Evolutionary conservation across 495 filamentous ascomycete genomes (phyloP).

Genomic region (Penicillium macrosclerotiorum): DNA sequence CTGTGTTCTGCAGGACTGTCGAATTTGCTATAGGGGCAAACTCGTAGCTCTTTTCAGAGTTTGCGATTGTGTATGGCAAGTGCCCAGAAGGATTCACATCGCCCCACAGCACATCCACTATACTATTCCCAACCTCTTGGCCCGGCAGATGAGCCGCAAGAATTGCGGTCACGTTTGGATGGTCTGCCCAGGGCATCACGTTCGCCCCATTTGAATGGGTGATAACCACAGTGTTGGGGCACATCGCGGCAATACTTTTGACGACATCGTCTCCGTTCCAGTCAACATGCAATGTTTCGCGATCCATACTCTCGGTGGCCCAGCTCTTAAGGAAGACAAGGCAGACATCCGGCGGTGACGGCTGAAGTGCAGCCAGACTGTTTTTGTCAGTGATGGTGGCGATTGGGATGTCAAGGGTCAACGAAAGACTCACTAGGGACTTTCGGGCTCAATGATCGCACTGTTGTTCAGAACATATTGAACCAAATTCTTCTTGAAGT

Average conservation of each 20-base stretch:
- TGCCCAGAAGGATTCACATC: slow-evolving; percentile 58
- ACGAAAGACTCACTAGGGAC: too few relatives aligned
- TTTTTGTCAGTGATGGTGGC: too few relatives aligned
- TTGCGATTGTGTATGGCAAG: slow-evolving; percentile 73
- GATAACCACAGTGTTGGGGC: slow-evolving; percentile 62
- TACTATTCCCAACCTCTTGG: slow-evolving; percentile 55
- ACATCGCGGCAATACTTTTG: slow-evolving; percentile 51
- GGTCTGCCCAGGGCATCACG: slow-evolving; percentile 56
- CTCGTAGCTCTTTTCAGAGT: slow-evolving; percentile 54
- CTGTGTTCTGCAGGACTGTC: too few relatives aligned
- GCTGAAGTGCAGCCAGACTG: too few relatives aligned
- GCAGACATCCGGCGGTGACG: slow-evolving; percentile 58
- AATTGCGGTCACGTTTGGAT: slow-evolving; percentile 63
- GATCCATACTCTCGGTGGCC: slow-evolving; percentile 56
- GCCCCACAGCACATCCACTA: slow-evolving; percentile 61
- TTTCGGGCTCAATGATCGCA: too few relatives aligned
- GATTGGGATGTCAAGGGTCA: too few relatives aligned
- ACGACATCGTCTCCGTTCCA: slow-evolving; percentile 56
- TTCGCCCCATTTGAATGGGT: slow-evolving; percentile 60
- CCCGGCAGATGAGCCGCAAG: slow-evolving; percentile 62
- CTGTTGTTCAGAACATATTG: slow-evolving; percentile 41
- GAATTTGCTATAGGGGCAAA: too few relatives aligned
- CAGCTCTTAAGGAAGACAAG: slow-evolving; percentile 58
- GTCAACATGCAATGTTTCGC: slow-evolving; percentile 48
- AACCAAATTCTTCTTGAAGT: slow-evolving; percentile 45